Evolutionary conservation across 768 basidiomycete species (phyloP), one percentile per base, ranked within the genome.

Genomic region (Suillus tomentosus): DNA sequence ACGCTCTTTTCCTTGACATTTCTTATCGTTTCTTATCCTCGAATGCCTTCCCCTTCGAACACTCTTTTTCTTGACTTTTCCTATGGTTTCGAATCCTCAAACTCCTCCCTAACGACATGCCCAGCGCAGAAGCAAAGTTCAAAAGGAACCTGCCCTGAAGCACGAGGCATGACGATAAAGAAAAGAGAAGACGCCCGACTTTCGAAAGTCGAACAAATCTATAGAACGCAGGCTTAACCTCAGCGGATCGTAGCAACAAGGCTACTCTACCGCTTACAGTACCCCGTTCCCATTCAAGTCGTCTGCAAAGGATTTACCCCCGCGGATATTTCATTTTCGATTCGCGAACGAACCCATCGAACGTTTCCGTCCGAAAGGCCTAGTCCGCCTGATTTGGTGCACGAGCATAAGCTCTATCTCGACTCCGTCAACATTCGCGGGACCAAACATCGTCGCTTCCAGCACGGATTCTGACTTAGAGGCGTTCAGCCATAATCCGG

Each of bases 401-500:
- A 85, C 82, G 81, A 86, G 86, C 85, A 81, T 15, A 85, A 79
- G 81, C 85, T 77, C 84, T 78, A 84, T 82, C 80, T 68, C 4
- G 14, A 68, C 67, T 68, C 67, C 17, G 51, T 67, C 67, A 5
- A 67, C 54, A 68, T 68, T 62, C 67, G 82, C 84, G 81, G 82
- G 85, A 85, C 85, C 82, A 80, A 82, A 85, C 80, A 85, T 87
- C 85, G 80, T 87, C 83, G 81, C 84, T 80, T 88, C 85, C 83
- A 85, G 87, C 85, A 87, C 81, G 83, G 87, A 87, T 89, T 88
- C 87, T 87, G 86, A 80, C 86, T 88, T 88, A 88, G 87, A 89
- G 87, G 87, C 85, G 82, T 88, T 88, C 87, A 89, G 87, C 84
- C 87, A 88, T 89, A 88, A 88, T 87, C 87, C 86, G 85, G 84